Conservation (phyloP, 2,329 filamentous ascomycete species). For the Stemphylium vesicarium region DNA sequence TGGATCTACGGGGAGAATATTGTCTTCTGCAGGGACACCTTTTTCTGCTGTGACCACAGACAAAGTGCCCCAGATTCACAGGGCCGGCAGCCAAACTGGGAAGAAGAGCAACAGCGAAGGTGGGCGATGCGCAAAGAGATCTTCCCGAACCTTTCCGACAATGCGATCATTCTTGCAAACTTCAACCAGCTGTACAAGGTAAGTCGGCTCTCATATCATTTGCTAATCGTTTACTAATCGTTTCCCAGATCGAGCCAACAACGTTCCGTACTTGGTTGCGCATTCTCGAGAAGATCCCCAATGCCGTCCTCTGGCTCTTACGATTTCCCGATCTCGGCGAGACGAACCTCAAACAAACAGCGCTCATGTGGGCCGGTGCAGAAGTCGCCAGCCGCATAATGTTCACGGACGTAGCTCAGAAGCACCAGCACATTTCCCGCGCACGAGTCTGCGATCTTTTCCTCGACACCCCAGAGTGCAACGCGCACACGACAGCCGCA, state of each 20-base stretch:
- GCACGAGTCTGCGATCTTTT: constrained; percentile 94
- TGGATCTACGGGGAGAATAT: constrained; percentile 99
- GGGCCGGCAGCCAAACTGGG: constrained; percentile 74
- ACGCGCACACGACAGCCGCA: constrained; percentile 95
- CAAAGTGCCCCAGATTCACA: constrained; percentile 80
- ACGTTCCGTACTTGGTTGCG: constrained; percentile 96
- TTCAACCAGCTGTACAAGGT: constrained; percentile 99
- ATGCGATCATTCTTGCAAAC: constrained; percentile 91
- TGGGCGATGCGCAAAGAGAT: constrained; percentile 94
- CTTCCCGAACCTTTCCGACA: constrained; percentile 81
- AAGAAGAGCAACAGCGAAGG: constrained; percentile 77
- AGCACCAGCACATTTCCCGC: constrained; percentile 89
- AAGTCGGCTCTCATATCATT: constrained; percentile 32
- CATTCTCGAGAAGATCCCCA: constrained; percentile 83
- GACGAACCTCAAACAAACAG: constrained; percentile 79
- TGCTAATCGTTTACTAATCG: constrained; percentile 18
- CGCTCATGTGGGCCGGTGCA: constrained; percentile 80
- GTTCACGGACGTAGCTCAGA: constrained; percentile 96
- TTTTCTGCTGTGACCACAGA: constrained; percentile 97
- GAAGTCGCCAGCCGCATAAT: constrained; percentile 86
- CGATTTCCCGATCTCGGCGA: constrained; percentile 95
- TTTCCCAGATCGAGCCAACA: constrained; percentile 86
- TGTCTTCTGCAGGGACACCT: constrained; percentile 91
- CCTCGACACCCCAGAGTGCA: constrained; percentile 96
- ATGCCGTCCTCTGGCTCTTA: constrained; percentile 92